Evolutionary conservation across 768 basidiomycete genomes (phyloP), one percentile per base, ranked within the genome.

Genomic region (Wakefieldia striispora): DNA sequence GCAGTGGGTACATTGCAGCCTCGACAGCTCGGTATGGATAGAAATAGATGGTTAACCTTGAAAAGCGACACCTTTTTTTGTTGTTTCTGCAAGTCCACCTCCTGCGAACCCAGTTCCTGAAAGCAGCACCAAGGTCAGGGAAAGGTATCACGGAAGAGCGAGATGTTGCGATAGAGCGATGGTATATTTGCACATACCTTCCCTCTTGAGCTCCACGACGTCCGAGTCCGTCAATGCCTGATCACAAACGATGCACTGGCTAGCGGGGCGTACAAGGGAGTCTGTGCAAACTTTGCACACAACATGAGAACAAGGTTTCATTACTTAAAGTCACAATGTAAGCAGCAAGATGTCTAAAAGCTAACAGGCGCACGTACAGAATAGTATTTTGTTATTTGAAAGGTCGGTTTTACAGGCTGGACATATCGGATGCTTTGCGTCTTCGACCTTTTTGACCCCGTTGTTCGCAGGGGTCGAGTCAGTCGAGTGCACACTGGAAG

Each of bases 81-180:
- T 84, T 0, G 88, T 87, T 70, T 95, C 91, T n/a, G 93, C 91
- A 56, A 92, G 69, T 6, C 95, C 95, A n/a, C 95, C 94, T 45
- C 90, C 88, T 8, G 95, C 93, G 62, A 90, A 97, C 0, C 95
- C 94, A 10, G 95, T 97, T 21, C 91, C 90, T 92, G 47, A 24
- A 42, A 34, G 38, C 41, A 39, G 19, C 39, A 29, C 39, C 14
- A 21, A 47, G 17, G 44, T 62, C 20, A 54, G 39, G 13, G 21
- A 16, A 34, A 39, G 5, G 20, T 31, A 45, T 19, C 21, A 23
- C 5, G 11, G 11, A 39, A 27, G 11, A 33, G 19, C 26, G 8
- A 14, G 19, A 6, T 26, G 12, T 38, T 12, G 27, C 23, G 10
- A 42, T 23, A 21, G 26, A 21, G 24, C 14, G 16, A 24, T 6